Evolutionary conservation across 2,329 filamentous ascomycete genomes (phyloP).

Genomic region (Fusarium haematococcum): DNA sequence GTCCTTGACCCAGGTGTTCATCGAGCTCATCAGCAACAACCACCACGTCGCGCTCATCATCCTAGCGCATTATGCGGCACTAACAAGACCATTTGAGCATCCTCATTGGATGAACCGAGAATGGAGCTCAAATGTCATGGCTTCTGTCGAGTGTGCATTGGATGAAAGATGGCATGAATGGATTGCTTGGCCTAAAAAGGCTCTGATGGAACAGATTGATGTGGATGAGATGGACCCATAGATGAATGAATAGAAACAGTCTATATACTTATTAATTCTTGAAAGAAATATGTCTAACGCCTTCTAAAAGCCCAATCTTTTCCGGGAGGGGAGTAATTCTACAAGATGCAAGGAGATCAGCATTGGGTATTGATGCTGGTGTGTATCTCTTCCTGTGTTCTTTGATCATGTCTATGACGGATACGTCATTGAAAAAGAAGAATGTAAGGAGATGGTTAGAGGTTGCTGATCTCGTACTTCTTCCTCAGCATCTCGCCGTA

Average conservation of each 20-base stretch:
- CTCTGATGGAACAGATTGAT: constrained; percentile 14
- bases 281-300: background rate
- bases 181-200: constrained; percentile 26
- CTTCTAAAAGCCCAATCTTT: background rate
- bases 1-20: constrained; percentile 23
- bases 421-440: no score
- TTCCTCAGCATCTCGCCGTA: constrained; percentile 51
- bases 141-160: constrained; percentile 4
- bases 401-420: no score
- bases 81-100: constrained; percentile 26
- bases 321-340: background rate
- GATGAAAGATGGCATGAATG: constrained; percentile 23
- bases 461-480: constrained; percentile 17
- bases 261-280: background rate
- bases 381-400: no score
- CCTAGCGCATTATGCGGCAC: constrained; percentile 22
- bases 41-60: constrained; percentile 29
- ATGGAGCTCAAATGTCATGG: constrained; percentile 20
- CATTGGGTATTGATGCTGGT: no score
- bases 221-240: constrained; percentile 26
- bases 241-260: background rate
- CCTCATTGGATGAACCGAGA: constrained; percentile 23
- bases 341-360: background rate
- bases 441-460: background rate
- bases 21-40: constrained; percentile 21